A percentile compares a stretch with the other conserved stretches of the same genome.
Evolutionary conservation across 2,329 filamentous ascomycete species (phyloP).

Genomic region (Fusarium floridanum): DNA sequence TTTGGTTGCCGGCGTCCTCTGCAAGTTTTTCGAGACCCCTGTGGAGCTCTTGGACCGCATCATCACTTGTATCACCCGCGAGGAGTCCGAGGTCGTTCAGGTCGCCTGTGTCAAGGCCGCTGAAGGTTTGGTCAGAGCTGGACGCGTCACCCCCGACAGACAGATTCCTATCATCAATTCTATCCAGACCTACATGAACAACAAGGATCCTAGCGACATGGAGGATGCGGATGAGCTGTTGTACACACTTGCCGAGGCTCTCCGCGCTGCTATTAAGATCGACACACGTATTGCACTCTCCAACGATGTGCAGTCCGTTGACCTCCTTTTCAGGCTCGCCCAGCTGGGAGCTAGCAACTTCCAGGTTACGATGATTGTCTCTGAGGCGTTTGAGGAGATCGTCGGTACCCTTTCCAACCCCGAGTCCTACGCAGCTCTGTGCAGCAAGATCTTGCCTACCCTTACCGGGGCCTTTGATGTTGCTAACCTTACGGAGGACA

Average conservation of each 20-base stretch:
- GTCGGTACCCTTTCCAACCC: constrained; percentile 75
- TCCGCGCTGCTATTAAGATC: constrained; percentile 85
- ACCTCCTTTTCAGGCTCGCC: constrained; percentile 88
- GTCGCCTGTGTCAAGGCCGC: constrained; percentile 91
- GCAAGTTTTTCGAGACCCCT: constrained; percentile 75
- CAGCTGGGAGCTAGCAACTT: constrained; percentile 91
- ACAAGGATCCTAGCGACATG: constrained; percentile 85
- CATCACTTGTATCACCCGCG: constrained; percentile 79
- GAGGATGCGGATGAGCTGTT: constrained; percentile 93
- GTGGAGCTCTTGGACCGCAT: constrained; percentile 77
- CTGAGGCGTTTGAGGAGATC: constrained; percentile 92
- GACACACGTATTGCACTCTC: constrained; percentile 81
- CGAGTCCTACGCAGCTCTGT: constrained; percentile 81
- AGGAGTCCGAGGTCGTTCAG: constrained; percentile 88
- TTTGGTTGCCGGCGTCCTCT: constrained; percentile 84
- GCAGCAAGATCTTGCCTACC: constrained; percentile 87
- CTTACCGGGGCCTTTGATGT: constrained; percentile 91
- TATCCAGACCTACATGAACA: constrained; percentile 79
- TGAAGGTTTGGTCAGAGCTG: constrained; percentile 73
- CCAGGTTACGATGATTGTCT: constrained; percentile 88
- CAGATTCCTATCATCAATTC: constrained; percentile 74
- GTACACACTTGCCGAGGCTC: constrained; percentile 87
- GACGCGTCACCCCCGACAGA: constrained; percentile 63
- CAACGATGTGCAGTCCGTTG: constrained; percentile 78
- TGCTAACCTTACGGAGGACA: constrained; percentile 85